phyloP scores from a whole-genome alignment of 805 yeast species.

The Wickerhamiella domercqiae region DNA sequence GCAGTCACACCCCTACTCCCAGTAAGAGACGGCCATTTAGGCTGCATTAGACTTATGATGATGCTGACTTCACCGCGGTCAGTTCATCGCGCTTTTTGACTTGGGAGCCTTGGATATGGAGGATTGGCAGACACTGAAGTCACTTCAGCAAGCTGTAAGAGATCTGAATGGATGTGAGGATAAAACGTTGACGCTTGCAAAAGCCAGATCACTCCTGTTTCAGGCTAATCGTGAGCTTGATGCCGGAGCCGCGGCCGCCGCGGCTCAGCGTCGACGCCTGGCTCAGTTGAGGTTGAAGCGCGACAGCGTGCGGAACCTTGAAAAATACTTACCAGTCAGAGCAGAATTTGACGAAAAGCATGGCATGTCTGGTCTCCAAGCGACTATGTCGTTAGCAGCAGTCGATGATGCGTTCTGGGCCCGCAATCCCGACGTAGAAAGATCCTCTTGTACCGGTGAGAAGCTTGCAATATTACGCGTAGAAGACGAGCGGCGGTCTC shows the following conservation, averaged over 20 bases:
- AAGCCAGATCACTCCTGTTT: background rate
- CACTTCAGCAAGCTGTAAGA: no score
- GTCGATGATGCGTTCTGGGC: background rate
- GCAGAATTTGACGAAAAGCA: background rate
- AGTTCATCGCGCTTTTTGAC: no score
- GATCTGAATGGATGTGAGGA: no score
- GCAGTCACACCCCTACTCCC: no score
- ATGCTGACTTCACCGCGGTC: no score
- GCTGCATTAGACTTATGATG: no score
- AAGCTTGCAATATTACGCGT: background rate
- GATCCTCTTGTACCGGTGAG: background rate
- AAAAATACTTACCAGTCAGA: background rate
- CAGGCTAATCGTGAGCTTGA: constrained; percentile 11
- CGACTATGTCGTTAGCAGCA: background rate
- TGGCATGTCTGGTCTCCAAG: background rate
- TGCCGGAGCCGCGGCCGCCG: constrained; percentile 2
- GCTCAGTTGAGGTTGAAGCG: background rate
- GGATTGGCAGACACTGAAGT: no score
- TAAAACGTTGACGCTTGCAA: background rate
- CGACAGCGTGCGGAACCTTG: background rate
- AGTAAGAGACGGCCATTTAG: no score
- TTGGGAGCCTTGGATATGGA: no score
- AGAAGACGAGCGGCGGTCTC: background rate
- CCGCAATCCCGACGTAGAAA: background rate
- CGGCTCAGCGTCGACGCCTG: background rate